phyloP scores from a whole-genome alignment of 1,284 basidiomycete genomes.

The Rhodotorula sp. region DNA sequence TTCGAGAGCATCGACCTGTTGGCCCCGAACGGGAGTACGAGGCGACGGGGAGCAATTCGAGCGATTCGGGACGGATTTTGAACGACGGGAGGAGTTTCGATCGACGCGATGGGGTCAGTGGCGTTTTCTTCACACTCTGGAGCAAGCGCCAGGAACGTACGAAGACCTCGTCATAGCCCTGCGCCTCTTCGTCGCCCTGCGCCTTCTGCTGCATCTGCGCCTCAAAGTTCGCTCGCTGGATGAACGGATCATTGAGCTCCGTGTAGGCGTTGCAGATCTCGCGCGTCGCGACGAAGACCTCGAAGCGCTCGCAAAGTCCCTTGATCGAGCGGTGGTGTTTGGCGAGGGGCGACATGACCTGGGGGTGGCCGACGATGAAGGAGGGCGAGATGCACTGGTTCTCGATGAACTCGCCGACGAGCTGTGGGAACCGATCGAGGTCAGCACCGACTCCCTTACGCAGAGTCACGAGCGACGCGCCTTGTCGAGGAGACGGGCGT shows the following conservation, averaged over 20 bases:
- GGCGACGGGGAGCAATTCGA: not conserved
- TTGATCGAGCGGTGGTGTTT: constrained; percentile 91
- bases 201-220: constrained; percentile 91
- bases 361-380: constrained; percentile 98
- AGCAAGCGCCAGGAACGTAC: constrained; percentile 66
- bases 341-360: constrained; percentile 98
- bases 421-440: constrained; percentile 53
- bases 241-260: constrained; percentile 97
- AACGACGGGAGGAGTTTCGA: too few species aligned
- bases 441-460: not conserved
- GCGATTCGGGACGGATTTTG: too few species aligned
- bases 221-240: constrained; percentile 92
- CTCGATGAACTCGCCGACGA: constrained; percentile 97
- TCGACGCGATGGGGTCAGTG: too few species aligned
- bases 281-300: constrained; percentile 97
- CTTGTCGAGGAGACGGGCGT: constrained; percentile 94
- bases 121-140: too few species aligned
- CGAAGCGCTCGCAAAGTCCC: constrained; percentile 96
- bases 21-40: not conserved
- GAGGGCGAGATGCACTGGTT: constrained; percentile 92
- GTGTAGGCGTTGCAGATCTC: constrained; percentile 98
- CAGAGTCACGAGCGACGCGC: constrained; percentile 51
- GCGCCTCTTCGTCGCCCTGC: constrained; percentile 95
- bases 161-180: constrained; percentile 92
- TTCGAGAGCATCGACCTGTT: constrained; percentile 60